phyloP scores from a whole-genome alignment of 345 rosid species.

The Corchorus capsularis region DNA sequence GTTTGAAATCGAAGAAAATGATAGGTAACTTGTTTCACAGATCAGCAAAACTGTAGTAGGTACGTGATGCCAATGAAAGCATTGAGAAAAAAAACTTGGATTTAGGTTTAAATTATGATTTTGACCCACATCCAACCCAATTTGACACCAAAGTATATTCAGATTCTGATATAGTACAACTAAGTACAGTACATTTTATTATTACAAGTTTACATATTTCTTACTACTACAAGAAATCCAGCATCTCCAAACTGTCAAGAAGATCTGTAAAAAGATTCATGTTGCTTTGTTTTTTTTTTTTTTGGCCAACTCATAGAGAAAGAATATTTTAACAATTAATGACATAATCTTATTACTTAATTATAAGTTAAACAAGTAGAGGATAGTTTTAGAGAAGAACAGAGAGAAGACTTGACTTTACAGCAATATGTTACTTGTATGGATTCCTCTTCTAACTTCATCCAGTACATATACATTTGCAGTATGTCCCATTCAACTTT shows the following conservation, averaged over 20 bases:
- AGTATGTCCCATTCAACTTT: background rate
- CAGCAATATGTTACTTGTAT: conserved; percentile 27
- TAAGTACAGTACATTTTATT: background rate
- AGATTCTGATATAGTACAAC: background rate
- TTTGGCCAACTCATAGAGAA: background rate
- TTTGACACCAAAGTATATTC: background rate
- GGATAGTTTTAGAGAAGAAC: background rate
- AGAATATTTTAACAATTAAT: background rate
- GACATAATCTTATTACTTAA: background rate
- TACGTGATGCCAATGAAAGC: background rate
- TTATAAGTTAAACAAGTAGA: too few species aligned
- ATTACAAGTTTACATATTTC: background rate
- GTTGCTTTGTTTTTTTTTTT: background rate
- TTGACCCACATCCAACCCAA: background rate
- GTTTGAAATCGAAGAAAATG: background rate
- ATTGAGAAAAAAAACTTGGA: background rate
- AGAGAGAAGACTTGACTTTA: conserved; percentile 21
- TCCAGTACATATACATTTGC: background rate
- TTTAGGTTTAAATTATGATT: background rate
- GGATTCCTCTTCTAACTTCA: background rate
- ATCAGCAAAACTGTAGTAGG: background rate
- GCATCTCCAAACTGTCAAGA: background rate
- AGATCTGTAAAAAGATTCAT: background rate
- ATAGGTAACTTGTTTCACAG: background rate
- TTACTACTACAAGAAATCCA: background rate